Evolutionary conservation across 2,329 filamentous ascomycete species (phyloP).

Genomic region (Microthyrium microscopicum): DNA sequence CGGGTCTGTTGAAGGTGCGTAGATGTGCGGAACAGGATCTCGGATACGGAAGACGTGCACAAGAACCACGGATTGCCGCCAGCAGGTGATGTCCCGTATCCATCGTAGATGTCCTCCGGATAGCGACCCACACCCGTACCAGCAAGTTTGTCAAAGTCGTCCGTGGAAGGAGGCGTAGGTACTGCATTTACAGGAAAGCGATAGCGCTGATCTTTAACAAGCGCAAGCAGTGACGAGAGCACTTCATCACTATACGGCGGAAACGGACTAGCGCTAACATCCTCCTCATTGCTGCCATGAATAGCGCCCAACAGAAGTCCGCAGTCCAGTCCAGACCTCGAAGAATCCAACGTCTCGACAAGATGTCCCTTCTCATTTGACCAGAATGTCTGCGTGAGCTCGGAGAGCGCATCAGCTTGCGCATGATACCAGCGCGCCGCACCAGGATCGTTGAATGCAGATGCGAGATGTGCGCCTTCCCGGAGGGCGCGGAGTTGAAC

Average conservation of each 20-base stretch:
- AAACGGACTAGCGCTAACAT: constrained; percentile 11
- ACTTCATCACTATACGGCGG: constrained; percentile 22
- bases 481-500: constrained; percentile 20
- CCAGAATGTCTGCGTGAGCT: constrained; percentile 21
- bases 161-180: constrained; percentile 8
- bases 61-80: constrained; percentile 27
- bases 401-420: constrained; percentile 20
- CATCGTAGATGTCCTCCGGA: constrained; percentile 26
- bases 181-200: constrained; percentile 24
- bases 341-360: constrained; percentile 19
- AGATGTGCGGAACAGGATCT: constrained; percentile 22
- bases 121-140: constrained; percentile 26
- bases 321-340: constrained; percentile 21
- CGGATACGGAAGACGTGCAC: constrained; percentile 24
- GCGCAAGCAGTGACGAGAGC: constrained; percentile 19
- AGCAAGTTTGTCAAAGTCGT: constrained; percentile 10
- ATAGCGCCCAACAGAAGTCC: constrained; percentile 22
- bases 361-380: constrained; percentile 20
- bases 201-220: constrained; percentile 18
- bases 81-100: constrained; percentile 16
- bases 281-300: constrained; percentile 13
- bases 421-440: constrained; percentile 22
- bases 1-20: constrained; percentile 15
- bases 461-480: constrained; percentile 19
- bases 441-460: constrained; percentile 18